Percentiles rank a stretch among this genome's conserved stretches.
Conservation (phyloP, 2,329 filamentous ascomycete genomes). For the Conoideocrella luteorostrata region DNA sequence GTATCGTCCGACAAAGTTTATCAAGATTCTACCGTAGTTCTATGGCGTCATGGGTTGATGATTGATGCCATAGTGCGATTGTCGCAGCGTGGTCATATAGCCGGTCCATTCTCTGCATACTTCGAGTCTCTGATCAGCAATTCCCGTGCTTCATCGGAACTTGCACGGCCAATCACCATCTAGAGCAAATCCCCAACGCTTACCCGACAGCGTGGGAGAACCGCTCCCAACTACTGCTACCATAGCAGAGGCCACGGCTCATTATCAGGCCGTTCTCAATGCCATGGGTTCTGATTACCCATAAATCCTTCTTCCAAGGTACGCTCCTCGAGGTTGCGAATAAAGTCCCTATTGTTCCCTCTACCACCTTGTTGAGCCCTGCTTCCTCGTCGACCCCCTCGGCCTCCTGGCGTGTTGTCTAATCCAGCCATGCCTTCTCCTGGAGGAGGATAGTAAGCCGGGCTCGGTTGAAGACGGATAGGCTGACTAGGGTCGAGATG, state of each 20-base stretch:
- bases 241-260: not conserved
- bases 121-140: no score
- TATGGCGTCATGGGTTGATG: no score
- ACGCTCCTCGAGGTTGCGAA: slow-evolving; percentile 87
- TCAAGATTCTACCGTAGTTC: no score
- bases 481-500: slow-evolving; percentile 92
- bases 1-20: no score
- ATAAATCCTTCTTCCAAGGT: slow-evolving; percentile 91
- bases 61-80: no score
- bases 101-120: no score
- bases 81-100: no score
- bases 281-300: slow-evolving; percentile 57
- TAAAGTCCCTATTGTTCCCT: slow-evolving; percentile 79
- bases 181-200: no score
- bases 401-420: slow-evolving; percentile 47
- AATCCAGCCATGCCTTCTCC: slow-evolving; percentile 70
- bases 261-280: slow-evolving; percentile 43
- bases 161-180: not conserved
- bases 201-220: no score
- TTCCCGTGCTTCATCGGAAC: no score
- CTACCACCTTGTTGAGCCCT: slow-evolving; percentile 56
- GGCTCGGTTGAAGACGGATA: slow-evolving; percentile 89
- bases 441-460: slow-evolving; percentile 93
- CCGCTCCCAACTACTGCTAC: not conserved
- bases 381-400: slow-evolving; percentile 68